Conservation (phyloP, 148 eudicot species). For the Rhododendron griersonianum region DNA sequence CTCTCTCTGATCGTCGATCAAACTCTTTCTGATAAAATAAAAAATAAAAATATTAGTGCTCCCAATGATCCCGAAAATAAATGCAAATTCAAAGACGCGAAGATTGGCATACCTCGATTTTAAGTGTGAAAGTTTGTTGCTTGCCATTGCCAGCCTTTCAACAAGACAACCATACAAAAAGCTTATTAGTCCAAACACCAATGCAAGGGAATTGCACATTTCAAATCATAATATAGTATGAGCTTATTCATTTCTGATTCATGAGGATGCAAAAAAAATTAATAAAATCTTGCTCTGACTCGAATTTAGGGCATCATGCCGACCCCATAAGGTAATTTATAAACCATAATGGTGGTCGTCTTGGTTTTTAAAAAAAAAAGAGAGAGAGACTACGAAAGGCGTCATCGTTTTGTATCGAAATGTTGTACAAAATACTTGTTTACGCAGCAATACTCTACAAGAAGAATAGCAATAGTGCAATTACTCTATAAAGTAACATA, state of each 20-base stretch:
- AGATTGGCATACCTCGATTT: conserved; percentile 33
- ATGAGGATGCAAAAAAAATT: not conserved
- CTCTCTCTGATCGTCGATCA: conserved; percentile 56
- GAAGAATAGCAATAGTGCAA: not conserved
- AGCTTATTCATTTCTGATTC: not conserved
- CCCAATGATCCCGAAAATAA: not conserved
- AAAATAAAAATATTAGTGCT: not conserved
- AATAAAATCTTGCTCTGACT: too few relatives aligned
- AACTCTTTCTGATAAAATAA: conserved; percentile 42
- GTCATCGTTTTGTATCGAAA: not conserved
- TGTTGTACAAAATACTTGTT: not conserved
- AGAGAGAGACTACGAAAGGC: too few relatives aligned
- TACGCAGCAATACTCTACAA: not conserved
- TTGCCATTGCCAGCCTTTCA: not conserved
- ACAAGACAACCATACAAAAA: not conserved
- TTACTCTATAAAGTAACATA: not conserved
- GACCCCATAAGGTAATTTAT: too few relatives aligned
- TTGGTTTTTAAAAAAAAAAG: too few relatives aligned
- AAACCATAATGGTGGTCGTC: too few relatives aligned
- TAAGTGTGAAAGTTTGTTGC: conserved; percentile 26
- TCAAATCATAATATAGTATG: not conserved
- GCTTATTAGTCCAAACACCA: not conserved
- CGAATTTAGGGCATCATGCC: too few relatives aligned
- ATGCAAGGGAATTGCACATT: not conserved
- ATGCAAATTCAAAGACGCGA: not conserved